Evolutionary conservation across 371 early-diverging fungal genomes (phyloP).

Genomic region (Actinomortierella ambigua): DNA sequence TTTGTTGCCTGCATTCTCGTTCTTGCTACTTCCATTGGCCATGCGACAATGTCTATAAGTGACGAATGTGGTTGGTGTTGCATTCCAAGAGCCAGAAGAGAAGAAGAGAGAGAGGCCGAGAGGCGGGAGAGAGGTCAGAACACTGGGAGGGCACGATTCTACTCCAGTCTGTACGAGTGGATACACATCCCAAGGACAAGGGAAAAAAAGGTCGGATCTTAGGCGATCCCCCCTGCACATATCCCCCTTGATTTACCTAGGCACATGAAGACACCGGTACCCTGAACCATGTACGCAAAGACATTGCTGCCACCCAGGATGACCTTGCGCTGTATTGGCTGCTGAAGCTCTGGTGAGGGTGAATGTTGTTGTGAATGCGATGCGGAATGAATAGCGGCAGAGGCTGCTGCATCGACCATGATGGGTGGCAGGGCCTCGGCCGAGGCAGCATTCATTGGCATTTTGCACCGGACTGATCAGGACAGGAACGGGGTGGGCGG

Average conservation of each 20-base stretch:
- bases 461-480: conserved; percentile 2
- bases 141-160: background rate
- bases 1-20: conserved; percentile 45
- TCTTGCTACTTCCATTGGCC: conserved; percentile 45
- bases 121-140: no score
- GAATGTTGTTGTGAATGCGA: conserved; percentile 3
- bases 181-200: background rate
- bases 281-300: conserved; percentile 44
- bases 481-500: background rate
- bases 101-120: background rate
- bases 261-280: conserved; percentile 42
- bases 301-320: conserved; percentile 35
- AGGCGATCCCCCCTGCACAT: no score
- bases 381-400: conserved; percentile 1
- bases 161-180: background rate
- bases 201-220: background rate
- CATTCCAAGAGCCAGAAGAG: background rate
- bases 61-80: background rate
- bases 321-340: conserved; percentile 19
- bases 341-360: no score
- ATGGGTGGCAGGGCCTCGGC: conserved; percentile 10
- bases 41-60: conserved; percentile 26
- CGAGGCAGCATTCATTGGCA: conserved; percentile 30
- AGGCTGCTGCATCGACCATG: conserved; percentile 17
- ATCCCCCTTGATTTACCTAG: conserved; percentile 26